phyloP scores from a whole-genome alignment of 148 eudicot species.

The Gaultheria prostrata region DNA sequence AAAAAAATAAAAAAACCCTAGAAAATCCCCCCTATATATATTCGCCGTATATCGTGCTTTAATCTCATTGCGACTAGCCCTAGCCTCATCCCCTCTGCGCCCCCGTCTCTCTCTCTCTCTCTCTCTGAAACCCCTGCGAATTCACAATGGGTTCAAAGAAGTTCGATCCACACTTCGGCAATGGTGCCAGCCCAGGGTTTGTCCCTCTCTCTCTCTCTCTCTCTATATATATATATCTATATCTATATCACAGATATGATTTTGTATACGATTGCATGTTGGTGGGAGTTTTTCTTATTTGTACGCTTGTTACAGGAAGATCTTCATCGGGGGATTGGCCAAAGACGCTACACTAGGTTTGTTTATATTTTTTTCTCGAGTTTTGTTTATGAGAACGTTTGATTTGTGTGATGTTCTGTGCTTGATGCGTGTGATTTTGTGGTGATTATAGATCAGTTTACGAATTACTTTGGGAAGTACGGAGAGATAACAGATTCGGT shows the following conservation, averaged over 20 bases:
- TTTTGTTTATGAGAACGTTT: neutral
- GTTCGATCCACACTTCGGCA: conserved; percentile 37
- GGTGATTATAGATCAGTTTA: conserved; percentile 44
- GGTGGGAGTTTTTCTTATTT: neutral
- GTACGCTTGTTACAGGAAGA: conserved; percentile 40
- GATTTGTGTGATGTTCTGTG: neutral
- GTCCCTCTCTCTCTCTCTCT: neutral
- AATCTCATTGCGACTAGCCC: too few species aligned
- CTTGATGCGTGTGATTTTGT: neutral
- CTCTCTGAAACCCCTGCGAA: neutral
- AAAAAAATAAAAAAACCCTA: too few species aligned
- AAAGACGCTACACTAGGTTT: conserved; percentile 58
- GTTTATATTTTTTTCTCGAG: neutral
- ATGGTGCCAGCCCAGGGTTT: conserved; percentile 77
- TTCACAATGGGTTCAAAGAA: conserved; percentile 41
- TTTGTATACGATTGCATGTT: neutral
- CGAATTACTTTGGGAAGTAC: conserved; percentile 66
- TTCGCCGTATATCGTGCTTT: too few species aligned
- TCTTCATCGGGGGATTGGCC: conserved; percentile 66
- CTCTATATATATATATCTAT: neutral
- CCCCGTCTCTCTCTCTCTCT: neutral
- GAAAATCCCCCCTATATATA: too few species aligned
- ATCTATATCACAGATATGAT: too few species aligned
- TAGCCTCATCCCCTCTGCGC: neutral
- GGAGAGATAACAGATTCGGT: conserved; percentile 76